phyloP scores from a whole-genome alignment of 805 yeast species.

The Wickerhamiella brachini region DNA sequence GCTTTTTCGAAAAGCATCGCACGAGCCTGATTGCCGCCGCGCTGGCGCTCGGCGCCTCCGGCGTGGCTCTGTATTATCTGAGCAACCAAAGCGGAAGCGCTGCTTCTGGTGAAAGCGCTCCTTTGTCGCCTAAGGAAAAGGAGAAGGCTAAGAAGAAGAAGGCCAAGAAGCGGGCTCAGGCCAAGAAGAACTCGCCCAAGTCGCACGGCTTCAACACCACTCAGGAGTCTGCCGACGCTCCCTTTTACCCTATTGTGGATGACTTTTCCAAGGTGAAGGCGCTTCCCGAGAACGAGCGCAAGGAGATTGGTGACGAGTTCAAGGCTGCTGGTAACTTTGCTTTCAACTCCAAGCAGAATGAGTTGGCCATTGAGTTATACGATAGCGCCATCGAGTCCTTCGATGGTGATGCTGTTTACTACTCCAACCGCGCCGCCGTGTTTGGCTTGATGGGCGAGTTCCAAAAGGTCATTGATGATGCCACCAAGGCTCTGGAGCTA shows the following conservation, averaged over 20 bases:
- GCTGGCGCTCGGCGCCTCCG: constrained; percentile 49
- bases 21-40: constrained; percentile 51
- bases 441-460: constrained; percentile 68
- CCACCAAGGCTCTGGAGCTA: constrained; percentile 70
- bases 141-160: constrained; percentile 29
- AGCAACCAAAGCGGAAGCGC: constrained; percentile 1
- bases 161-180: constrained; percentile 26
- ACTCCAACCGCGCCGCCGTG: constrained; percentile 94
- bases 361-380: constrained; percentile 69
- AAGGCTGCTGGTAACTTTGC: constrained; percentile 81
- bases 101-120: constrained; percentile 19
- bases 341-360: constrained; percentile 56
- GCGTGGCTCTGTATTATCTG: constrained; percentile 42
- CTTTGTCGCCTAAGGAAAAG: constrained; percentile 11
- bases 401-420: constrained; percentile 67
- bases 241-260: constrained; percentile 25
- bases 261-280: constrained; percentile 15
- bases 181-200: constrained; percentile 14
- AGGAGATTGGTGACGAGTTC: constrained; percentile 50
- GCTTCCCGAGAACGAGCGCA: constrained; percentile 24
- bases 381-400: constrained; percentile 62
- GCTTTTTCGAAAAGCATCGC: constrained; percentile 39
- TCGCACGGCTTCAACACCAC: constrained; percentile 19
- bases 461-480: constrained; percentile 77
- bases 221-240: constrained; percentile 15